Evolutionary conservation across 2,329 filamentous ascomycete genomes (phyloP), one percentile per base, ranked within the genome.

Genomic region (Ilyonectria sp.): DNA sequence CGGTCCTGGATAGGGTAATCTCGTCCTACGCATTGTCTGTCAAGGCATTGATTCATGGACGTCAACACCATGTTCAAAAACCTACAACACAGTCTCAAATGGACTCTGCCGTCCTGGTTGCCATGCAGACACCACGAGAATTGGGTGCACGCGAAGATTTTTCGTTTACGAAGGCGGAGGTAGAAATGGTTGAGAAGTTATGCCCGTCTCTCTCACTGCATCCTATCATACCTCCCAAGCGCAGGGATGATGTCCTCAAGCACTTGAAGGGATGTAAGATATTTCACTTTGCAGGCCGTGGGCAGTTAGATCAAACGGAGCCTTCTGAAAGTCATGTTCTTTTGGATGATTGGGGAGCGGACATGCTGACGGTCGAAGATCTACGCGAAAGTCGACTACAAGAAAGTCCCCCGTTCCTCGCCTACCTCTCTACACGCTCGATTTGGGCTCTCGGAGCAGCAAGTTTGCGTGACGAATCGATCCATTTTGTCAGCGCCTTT

Each of bases 21-120:
- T 62, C 59, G 3, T 62, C 59, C 2, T 62, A 62, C 31, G 19
- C n/a, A 2, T 23, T 29, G 11, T 62, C 50, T 33, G 17, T 62
- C 23, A 54, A 47, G 21, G 17, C 59, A 2, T 17, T 62, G 8
- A 13, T 37, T 8, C 44, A 37, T 9, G 46, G 29, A 4, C 56
- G 44, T 6, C 26, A 15, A 37, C 35, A 26, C 26, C 26, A 26
- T 26, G 26, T 26, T 6, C 26, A 1, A 54, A 15, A 54, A 4
- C 29, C 54, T 17, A 23, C 53, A 6, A 8, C 19, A 29, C 4
- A 26, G 35, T 13, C 46, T 4, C 21, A 23, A 26, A 26, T 23
- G 10, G 21, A 50, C 21, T 23, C 46, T 23, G 23, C 23, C 21
- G 19, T 50, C 23, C 46, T 50, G 15, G 15, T 50, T 13, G 6